Conservation (phyloP, 371 early-diverging fungal genomes). For the Mucor ambiguus region DNA sequence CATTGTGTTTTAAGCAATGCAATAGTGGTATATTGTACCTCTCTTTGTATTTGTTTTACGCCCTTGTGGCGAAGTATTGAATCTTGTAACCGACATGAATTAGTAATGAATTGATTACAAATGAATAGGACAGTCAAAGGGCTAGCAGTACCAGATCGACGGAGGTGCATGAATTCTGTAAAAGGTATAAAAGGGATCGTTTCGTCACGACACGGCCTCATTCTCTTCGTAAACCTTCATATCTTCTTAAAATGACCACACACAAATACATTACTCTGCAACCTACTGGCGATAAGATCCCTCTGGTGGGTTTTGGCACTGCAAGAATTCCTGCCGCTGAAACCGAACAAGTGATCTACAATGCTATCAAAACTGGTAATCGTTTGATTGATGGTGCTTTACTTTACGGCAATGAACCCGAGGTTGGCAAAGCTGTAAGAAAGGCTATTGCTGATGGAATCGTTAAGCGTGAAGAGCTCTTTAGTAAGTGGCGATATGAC, state of each 20-base stretch:
- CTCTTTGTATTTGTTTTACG: neutral
- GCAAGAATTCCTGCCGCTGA: constrained; percentile 39
- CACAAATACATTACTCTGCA: neutral
- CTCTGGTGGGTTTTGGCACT: constrained; percentile 49
- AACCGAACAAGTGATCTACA: constrained; percentile 50
- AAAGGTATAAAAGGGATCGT: neutral
- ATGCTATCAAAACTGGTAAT: constrained; percentile 52
- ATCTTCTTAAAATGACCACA: neutral
- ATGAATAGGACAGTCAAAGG: neutral
- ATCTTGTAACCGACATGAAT: neutral
- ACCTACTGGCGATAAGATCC: constrained; percentile 45
- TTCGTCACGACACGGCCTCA: neutral
- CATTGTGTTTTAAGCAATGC: neutral
- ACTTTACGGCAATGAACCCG: constrained; percentile 68
- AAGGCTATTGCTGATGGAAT: constrained; percentile 55
- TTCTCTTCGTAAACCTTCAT: neutral
- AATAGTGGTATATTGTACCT: neutral
- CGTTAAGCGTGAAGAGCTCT: constrained; percentile 63
- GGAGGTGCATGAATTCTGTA: neutral
- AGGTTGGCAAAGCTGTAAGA: constrained; percentile 65
- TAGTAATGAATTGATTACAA: neutral
- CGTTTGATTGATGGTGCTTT: constrained; percentile 50
- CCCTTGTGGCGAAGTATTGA: neutral
- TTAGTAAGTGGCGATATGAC: constrained; percentile 28
- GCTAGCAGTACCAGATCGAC: neutral